Evolutionary conservation across 2,329 filamentous ascomycete species (phyloP).

Genomic region (Zymoseptoria brevis): DNA sequence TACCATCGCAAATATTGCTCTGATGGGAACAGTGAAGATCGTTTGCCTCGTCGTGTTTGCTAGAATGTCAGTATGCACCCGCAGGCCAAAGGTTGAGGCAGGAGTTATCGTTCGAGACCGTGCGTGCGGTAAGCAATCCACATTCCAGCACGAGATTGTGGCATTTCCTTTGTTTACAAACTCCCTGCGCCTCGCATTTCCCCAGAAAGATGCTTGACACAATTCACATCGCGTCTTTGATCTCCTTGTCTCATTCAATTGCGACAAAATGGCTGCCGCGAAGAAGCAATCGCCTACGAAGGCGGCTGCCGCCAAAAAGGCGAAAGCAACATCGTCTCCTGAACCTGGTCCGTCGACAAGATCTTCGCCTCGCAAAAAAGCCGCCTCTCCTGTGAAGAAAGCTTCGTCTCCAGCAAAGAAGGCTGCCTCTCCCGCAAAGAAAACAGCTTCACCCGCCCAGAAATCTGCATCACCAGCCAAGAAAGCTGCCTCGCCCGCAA

Average conservation of each 20-base stretch:
- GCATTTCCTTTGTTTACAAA: conserved; percentile 5
- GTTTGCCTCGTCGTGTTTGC: background rate
- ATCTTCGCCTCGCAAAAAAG: background rate
- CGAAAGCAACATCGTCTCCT: background rate
- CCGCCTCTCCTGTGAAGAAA: background rate
- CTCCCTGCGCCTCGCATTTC: background rate
- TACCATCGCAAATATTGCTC: background rate
- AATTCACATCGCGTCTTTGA: background rate
- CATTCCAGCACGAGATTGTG: conserved; percentile 5
- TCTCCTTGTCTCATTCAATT: background rate
- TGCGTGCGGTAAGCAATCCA: conserved; percentile 1
- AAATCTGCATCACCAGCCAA: background rate
- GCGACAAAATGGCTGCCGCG: background rate
- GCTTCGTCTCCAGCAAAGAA: conserved; percentile 6
- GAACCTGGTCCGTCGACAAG: background rate
- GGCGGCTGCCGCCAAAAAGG: background rate
- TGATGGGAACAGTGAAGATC: no score
- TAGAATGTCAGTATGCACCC: background rate
- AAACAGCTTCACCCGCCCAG: background rate
- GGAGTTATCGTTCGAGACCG: background rate
- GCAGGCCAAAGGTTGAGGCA: background rate
- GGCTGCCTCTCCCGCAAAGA: background rate
- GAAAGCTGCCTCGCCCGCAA: background rate
- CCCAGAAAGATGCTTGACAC: background rate
- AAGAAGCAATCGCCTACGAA: background rate